A percentile compares a stretch with the other conserved stretches of the same genome.
phyloP scores from a whole-genome alignment of 768 basidiomycete species.

The Scleroderma citrinum region DNA sequence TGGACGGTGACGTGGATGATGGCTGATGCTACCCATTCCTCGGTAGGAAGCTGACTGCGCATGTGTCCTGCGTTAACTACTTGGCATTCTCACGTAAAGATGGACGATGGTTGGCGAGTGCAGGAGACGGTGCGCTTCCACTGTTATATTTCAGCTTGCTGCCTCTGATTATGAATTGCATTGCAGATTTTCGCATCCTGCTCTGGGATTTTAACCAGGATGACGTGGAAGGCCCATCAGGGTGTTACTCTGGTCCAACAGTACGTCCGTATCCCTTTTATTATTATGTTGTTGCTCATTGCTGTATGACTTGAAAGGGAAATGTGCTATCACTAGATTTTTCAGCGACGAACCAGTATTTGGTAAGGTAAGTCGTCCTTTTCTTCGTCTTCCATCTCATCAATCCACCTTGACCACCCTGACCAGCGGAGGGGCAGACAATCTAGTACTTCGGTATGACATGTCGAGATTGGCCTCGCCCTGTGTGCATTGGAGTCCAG shows the following conservation, averaged over 20 bases:
- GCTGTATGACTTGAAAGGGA: constrained; percentile 36
- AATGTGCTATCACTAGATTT: constrained; percentile 71
- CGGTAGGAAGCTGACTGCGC: constrained; percentile 34
- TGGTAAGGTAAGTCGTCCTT: constrained; percentile 52
- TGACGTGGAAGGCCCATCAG: constrained; percentile 38
- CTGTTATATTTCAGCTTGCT: not conserved
- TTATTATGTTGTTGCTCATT: not conserved
- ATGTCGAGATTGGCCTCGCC: constrained; percentile 30
- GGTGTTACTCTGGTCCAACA: constrained; percentile 41
- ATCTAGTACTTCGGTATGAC: constrained; percentile 49
- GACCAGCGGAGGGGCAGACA: constrained; percentile 51
- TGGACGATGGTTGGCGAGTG: constrained; percentile 60
- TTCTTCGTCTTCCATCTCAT: not conserved
- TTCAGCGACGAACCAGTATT: constrained; percentile 56
- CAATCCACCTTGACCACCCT: not conserved
- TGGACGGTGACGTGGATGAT: too few relatives aligned
- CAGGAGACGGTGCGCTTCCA: constrained; percentile 54
- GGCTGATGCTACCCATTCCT: constrained; percentile 2
- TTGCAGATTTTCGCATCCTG: constrained; percentile 46
- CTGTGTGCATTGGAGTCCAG: constrained; percentile 4
- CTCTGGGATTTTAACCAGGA: constrained; percentile 69
- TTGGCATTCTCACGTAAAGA: constrained; percentile 55
- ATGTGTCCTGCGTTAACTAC: constrained; percentile 61
- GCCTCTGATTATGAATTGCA: constrained; percentile 8
- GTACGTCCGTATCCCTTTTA: constrained; percentile 13